Conservation (phyloP, 805 yeast genomes). For the Nakazawaea populi region DNA sequence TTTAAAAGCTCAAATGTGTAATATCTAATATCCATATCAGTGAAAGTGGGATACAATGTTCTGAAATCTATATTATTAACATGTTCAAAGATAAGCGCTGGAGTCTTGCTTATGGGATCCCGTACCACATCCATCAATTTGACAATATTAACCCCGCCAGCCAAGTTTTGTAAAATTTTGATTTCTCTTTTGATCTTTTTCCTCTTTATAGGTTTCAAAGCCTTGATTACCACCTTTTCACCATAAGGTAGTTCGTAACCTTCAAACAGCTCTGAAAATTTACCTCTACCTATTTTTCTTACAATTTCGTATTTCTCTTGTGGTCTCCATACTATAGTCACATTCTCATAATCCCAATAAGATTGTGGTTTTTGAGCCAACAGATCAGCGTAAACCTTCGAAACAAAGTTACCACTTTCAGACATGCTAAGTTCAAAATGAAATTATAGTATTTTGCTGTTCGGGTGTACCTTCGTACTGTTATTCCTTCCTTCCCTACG, state of each 20-base stretch:
- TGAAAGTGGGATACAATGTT: constrained; percentile 70
- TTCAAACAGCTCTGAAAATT: constrained; percentile 91
- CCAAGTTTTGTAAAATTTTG: constrained; percentile 75
- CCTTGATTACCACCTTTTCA: constrained; percentile 74
- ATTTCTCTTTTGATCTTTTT: constrained; percentile 90
- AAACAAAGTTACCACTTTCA: constrained; percentile 14
- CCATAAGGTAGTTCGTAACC: constrained; percentile 67
- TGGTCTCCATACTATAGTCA: constrained; percentile 55
- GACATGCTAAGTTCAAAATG: background rate
- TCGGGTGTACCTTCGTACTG: too few relatives aligned
- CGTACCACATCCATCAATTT: constrained; percentile 75
- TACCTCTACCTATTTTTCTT: constrained; percentile 85
- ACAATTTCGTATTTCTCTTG: constrained; percentile 58
- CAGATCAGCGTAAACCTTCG: constrained; percentile 71
- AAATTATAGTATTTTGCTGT: too few relatives aligned
- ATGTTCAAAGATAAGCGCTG: constrained; percentile 82
- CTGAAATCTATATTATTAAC: constrained; percentile 82
- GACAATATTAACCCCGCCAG: constrained; percentile 80
- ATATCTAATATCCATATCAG: constrained; percentile 70
- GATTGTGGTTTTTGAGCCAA: constrained; percentile 60
- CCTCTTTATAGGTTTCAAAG: constrained; percentile 86
- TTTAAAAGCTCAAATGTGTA: constrained; percentile 76
- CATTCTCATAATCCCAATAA: constrained; percentile 84
- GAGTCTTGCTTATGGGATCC: constrained; percentile 75
- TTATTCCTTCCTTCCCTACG: too few relatives aligned